phyloP scores from a whole-genome alignment of 2,329 filamentous ascomycete genomes.

The Phyllosticta citrichinensis region DNA sequence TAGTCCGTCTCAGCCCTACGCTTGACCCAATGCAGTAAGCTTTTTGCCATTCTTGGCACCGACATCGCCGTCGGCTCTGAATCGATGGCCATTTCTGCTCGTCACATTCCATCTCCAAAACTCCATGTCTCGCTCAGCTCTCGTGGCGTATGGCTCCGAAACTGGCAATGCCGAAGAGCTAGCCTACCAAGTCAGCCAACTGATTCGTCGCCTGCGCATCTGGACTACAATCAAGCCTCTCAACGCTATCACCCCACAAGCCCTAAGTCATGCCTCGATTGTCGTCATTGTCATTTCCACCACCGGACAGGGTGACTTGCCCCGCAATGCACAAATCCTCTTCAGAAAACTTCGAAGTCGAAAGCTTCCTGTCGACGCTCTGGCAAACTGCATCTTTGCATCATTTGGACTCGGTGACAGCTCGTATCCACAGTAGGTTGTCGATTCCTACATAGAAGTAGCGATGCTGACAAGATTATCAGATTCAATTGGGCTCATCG shows the following conservation, averaged over 20 bases:
- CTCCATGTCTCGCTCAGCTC: conserved; percentile 28
- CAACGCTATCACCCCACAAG: conserved; percentile 62
- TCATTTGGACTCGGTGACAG: conserved; percentile 90
- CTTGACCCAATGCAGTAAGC: neutral
- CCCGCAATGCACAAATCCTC: conserved; percentile 68
- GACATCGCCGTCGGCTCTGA: neutral
- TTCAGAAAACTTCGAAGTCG: conserved; percentile 80
- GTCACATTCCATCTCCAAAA: neutral
- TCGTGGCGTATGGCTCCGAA: conserved; percentile 88
- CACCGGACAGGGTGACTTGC: conserved; percentile 89
- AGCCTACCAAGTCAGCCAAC: conserved; percentile 69
- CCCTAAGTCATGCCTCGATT: conserved; percentile 32
- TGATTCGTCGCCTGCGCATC: conserved; percentile 71
- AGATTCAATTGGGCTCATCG: conserved; percentile 90
- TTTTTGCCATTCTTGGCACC: neutral
- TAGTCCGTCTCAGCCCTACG: neutral
- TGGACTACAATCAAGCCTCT: conserved; percentile 65
- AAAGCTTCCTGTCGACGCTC: conserved; percentile 60
- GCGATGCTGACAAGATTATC: conserved; percentile 8
- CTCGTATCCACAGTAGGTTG: conserved; percentile 75
- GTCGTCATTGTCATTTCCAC: conserved; percentile 81
- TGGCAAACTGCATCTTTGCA: conserved; percentile 62
- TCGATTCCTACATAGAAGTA: neutral
- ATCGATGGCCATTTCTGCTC: neutral
- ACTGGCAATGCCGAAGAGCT: conserved; percentile 91